A percentile compares a stretch with the other conserved stretches of the same genome.
phyloP scores from a whole-genome alignment of 345 rosid species.

The Gossypium rotundifolium region DNA sequence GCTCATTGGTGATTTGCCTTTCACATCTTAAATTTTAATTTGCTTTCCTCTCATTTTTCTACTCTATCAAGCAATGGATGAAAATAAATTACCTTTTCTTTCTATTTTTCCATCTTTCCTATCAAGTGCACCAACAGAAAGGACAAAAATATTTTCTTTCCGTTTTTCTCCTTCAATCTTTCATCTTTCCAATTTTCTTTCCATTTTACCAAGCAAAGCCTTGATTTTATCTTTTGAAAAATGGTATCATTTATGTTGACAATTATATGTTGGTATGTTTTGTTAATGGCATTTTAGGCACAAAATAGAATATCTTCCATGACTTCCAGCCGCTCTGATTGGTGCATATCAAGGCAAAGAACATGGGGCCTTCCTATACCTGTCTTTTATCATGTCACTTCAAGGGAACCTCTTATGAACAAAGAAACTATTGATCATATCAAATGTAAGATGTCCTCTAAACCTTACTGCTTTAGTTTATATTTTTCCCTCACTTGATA shows the following conservation, averaged over 20 bases:
- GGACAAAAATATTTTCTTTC: not conserved
- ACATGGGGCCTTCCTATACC: slow-evolving; percentile 98
- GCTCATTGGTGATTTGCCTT: not conserved
- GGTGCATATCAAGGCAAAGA: slow-evolving; percentile 98
- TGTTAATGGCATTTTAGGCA: slow-evolving; percentile 40
- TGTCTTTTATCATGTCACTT: slow-evolving; percentile 66
- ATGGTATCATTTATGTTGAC: not conserved
- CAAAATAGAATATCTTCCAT: slow-evolving; percentile 84
- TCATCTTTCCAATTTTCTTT: not conserved
- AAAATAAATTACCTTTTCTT: not conserved
- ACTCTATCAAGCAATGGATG: not conserved
- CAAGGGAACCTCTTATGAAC: slow-evolving; percentile 89
- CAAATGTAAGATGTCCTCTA: slow-evolving; percentile 49
- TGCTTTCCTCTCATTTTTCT: not conserved
- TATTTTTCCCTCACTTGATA: not conserved
- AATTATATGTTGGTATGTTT: slow-evolving; percentile 9
- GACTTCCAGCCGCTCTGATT: slow-evolving; percentile 90
- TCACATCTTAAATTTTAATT: not conserved
- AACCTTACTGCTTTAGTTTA: not conserved
- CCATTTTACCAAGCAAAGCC: not conserved
- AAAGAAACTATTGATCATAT: slow-evolving; percentile 78
- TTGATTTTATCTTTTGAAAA: not conserved
- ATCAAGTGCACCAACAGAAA: not conserved
- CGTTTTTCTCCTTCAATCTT: not conserved
- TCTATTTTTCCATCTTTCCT: not conserved